Evolutionary conservation across 1,139 yeast genomes (phyloP).

Genomic region (Kurtzmaniella natalensis): DNA sequence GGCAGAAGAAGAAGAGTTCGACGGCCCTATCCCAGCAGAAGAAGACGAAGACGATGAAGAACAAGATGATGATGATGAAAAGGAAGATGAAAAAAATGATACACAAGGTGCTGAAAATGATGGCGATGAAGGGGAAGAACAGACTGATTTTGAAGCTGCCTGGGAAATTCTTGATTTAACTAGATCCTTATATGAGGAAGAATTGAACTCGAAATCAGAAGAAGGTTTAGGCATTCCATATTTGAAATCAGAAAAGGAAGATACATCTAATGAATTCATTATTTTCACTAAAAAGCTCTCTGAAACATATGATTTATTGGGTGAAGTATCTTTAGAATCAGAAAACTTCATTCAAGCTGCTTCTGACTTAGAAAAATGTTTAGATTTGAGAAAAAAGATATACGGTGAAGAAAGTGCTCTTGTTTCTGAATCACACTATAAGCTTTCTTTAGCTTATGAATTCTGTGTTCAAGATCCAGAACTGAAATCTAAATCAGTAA

Average conservation of each 20-base stretch:
- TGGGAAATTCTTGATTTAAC: constrained; percentile 84
- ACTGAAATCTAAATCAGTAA: constrained; percentile 49
- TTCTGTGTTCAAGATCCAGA: constrained; percentile 54
- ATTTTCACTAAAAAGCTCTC: constrained; percentile 53
- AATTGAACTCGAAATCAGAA: constrained; percentile 19
- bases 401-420: constrained; percentile 51
- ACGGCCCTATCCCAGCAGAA: constrained; percentile 11
- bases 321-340: constrained; percentile 85
- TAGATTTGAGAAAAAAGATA: constrained; percentile 52
- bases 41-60: constrained; percentile 22
- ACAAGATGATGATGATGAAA: constrained; percentile 20
- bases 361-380: constrained; percentile 55
- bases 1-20: constrained; percentile 45
- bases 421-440: constrained; percentile 78
- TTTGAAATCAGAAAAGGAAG: constrained; percentile 29
- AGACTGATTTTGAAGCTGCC: constrained; percentile 74
- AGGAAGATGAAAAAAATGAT: constrained; percentile 16
- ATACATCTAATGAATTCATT: constrained; percentile 28
- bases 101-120: constrained; percentile 22
- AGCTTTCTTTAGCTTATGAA: constrained; percentile 76
- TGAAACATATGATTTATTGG: constrained; percentile 74
- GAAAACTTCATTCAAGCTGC: constrained; percentile 79
- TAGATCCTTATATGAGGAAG: constrained; percentile 55
- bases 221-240: constrained; percentile 24
- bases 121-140: constrained; percentile 22